phyloP scores from a whole-genome alignment of 2,329 filamentous ascomycete genomes.

The Colletotrichum aenigma region DNA sequence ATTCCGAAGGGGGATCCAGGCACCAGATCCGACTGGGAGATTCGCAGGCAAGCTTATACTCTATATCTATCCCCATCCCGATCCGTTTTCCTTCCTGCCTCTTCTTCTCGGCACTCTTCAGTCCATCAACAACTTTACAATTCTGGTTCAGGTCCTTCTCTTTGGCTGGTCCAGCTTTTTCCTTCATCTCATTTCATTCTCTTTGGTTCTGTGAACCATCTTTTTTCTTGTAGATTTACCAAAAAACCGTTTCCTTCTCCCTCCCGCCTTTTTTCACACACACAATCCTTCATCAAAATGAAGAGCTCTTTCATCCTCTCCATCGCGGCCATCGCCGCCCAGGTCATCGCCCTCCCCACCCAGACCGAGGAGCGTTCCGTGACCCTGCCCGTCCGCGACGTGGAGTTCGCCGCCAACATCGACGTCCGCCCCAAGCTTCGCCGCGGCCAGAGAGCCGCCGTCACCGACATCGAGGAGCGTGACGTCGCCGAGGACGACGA shows the following conservation, averaged over 20 bases:
- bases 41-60: background rate
- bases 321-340: slow-evolving; percentile 19
- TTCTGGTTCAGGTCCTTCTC: slow-evolving; percentile 14
- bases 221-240: background rate
- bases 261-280: background rate
- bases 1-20: background rate
- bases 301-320: slow-evolving; percentile 19
- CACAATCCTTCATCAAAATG: slow-evolving; percentile 12
- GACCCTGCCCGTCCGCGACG: background rate
- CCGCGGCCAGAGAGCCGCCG: background rate
- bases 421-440: slow-evolving; percentile 6
- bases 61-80: slow-evolving; percentile 18
- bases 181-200: background rate
- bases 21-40: background rate
- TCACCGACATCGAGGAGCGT: background rate
- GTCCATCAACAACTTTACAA: background rate
- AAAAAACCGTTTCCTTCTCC: background rate
- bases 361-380: slow-evolving; percentile 1
- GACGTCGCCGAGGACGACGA: background rate
- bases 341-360: slow-evolving; percentile 17
- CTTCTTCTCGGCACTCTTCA: slow-evolving; percentile 3
- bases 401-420: background rate
- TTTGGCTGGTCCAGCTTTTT: slow-evolving; percentile 16
- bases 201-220: slow-evolving; percentile 17
- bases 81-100: background rate